phyloP scores from a whole-genome alignment of 2,329 filamentous ascomycete species.

The Apiospora pterosperma region DNA sequence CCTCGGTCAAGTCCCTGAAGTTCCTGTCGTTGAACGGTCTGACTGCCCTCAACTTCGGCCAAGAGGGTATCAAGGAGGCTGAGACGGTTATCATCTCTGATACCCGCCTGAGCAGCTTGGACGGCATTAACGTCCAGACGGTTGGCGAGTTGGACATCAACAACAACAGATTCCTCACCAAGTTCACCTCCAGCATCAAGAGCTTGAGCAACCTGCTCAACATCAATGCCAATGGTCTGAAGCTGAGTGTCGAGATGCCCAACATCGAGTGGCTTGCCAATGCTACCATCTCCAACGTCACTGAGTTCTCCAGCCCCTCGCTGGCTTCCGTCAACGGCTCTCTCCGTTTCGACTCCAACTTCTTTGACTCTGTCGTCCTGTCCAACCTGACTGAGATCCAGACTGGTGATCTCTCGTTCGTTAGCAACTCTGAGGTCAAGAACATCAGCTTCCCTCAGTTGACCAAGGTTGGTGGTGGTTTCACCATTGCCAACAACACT shows the following conservation, averaged over 20 bases:
- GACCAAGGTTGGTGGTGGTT: conserved; percentile 68
- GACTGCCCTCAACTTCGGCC: conserved; percentile 46
- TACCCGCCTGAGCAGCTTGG: conserved; percentile 75
- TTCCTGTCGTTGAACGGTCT: conserved; percentile 51
- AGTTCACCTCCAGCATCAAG: conserved; percentile 72
- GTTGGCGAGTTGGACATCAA: conserved; percentile 72
- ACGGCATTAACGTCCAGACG: conserved; percentile 76
- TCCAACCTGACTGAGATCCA: conserved; percentile 70
- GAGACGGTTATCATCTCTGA: conserved; percentile 73
- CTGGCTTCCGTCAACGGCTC: conserved; percentile 73
- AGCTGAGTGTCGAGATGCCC: conserved; percentile 69
- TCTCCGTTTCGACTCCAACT: conserved; percentile 81
- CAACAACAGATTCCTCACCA: conserved; percentile 80
- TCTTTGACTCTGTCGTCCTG: conserved; percentile 56
- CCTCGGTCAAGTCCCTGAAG: conserved; percentile 41
- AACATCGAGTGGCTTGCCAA: conserved; percentile 76
- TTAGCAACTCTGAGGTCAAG: conserved; percentile 57
- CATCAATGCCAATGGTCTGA: conserved; percentile 76
- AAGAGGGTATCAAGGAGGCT: conserved; percentile 61
- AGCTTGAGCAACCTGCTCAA: conserved; percentile 70
- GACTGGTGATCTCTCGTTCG: conserved; percentile 57
- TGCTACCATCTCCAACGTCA: conserved; percentile 80
- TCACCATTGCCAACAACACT: conserved; percentile 88
- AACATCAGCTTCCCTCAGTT: conserved; percentile 77
- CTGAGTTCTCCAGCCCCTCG: conserved; percentile 68